Base-by-base conservation (phyloP, 345 rosid genomes). In the Streptanthus diversifolius region DNA sequence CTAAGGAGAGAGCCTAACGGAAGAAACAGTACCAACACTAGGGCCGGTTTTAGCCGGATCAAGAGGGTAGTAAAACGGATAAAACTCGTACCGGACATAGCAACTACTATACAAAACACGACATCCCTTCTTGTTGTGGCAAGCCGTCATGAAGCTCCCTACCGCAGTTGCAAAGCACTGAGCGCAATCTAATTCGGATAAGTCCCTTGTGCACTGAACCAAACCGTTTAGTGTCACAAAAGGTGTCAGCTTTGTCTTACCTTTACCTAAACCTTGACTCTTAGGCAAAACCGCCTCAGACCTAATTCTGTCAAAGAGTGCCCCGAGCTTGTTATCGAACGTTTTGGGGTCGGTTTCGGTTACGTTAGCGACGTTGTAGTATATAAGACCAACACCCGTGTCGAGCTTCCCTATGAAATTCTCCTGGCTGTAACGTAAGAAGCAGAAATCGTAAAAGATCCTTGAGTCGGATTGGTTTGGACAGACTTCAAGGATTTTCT, bases 1-100 rank as follows among this genome's bases (percentile, higher is more conserved):
- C 25, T 24, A 24, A n/a, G 86, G 77, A 79, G 51, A 56, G 67
- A 83, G 77, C 44, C 72, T 60, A 68, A 21, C 64, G 29, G 63
- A 62, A 43, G 78, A 44, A 44, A 71, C 35, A 49, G n/a, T 69
- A 63, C 51, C 57, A 5, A 55, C 71, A 70, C 54, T 63, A 63
- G 51, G 22, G 9, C 68, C 14, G 40, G 81, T 62, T 58, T 51
- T 59, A 52, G 65, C 29, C 12, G 80, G 65, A 71, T 84, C 83
- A 51, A 87, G 84, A 24, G 92, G 95, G 73, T 76, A 89, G 82
- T 83, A 91, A 76, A 91, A 91, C 7, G 96, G 97, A 70, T 89
- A 91, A 35, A 89, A 82, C 77, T 91, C 95, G 25, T 91, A 89
- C 27, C 90, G 85, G 32, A 83, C 82, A 43, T 85, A 91, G 44